A percentile compares a stretch with the other conserved stretches of the same genome.
Evolutionary conservation across 768 basidiomycete genomes (phyloP).

Genomic region (Lyophyllum shimeji): DNA sequence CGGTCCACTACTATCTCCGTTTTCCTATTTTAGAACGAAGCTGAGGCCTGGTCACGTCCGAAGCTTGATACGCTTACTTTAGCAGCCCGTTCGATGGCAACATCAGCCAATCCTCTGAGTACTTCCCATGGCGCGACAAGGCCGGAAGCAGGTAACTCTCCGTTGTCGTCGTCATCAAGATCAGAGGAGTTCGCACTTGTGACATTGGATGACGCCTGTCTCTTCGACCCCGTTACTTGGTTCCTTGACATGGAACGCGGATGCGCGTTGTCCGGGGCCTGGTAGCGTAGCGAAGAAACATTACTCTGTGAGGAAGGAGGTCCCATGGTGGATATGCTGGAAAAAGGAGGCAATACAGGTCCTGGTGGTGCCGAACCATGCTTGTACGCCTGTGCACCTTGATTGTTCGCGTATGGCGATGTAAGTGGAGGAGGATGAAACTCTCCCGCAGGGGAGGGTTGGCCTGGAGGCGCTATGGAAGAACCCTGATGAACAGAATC

Average conservation of each 20-base stretch:
- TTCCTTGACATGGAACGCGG: constrained; percentile 31
- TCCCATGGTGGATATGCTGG: constrained; percentile 62
- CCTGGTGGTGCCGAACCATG: constrained; percentile 37
- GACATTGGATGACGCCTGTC: constrained; percentile 64
- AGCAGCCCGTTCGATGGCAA: constrained; percentile 75
- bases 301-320: constrained; percentile 43
- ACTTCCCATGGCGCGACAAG: constrained; percentile 89
- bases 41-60: constrained; percentile 1
- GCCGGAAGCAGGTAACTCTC: constrained; percentile 77
- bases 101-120: constrained; percentile 76
- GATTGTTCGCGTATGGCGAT: constrained; percentile 42
- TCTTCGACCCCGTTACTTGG: constrained; percentile 49
- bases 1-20: constrained; percentile 73
- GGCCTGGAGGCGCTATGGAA: constrained; percentile 29
- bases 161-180: constrained; percentile 78
- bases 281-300: constrained; percentile 62
- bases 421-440: constrained; percentile 43
- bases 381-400: constrained; percentile 35
- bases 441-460: constrained; percentile 36
- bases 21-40: constrained; percentile 51
- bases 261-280: constrained; percentile 42
- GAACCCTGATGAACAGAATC: constrained; percentile 35
- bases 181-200: constrained; percentile 84
- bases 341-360: constrained; percentile 69
- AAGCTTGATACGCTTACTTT: constrained; percentile 47